Base-by-base conservation (phyloP, 768 basidiomycete species). In the Fomitopsis serialis region DNA sequence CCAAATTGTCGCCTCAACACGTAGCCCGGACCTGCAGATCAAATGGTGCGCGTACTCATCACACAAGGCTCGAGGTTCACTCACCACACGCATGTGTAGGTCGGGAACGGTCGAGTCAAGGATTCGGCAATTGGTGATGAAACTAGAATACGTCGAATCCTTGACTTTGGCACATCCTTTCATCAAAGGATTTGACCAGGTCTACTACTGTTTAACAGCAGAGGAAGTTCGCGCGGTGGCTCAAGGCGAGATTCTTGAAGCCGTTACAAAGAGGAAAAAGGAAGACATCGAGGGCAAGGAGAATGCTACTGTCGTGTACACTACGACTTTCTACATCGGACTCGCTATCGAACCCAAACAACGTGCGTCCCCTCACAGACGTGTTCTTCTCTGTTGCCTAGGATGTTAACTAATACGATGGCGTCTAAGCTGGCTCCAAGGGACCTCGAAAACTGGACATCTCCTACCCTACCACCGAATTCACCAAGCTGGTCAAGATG, bases 321-420 rank as follows among this genome's bases (percentile, higher is more conserved):
- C 93, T n/a, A 94, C 94, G n/a, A 92, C 90, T 1, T 98, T 97
- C 71, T 99, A 96, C 65, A 93, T 99, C 58, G 97, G 97, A 19
- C 79, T 99, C 52, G 81, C 85, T 42, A 90, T 99, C 57, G 89
- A 93, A 68, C 88, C 92, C 52, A 95, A 87, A 73, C 89, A 84
- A 72, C 79, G 95, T 97, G 72, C 74, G 79, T 77, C 57, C 60
- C 56, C 47, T 8, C 23, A 11, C 42, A 19, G 37, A 42, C 8
- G n/a, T 23, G n/a, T 2, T n/a, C 40, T 4, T 40, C 27, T 7
- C 3, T 13, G 15, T 22, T 25, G 29, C 5, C 3, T 24, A 29
- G 4, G 2, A 48, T 21, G 24, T 54, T 42, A 13, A 24, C 46
- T 57, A 1, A 49, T 22, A 2, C 21, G n/a, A 36, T 54, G 17